These are phyloP conservation scores for Cymbopogon citratus DNA, from an alignment of 176 grass and related monocot genomes.

Conservation along the genomic window DNA sequence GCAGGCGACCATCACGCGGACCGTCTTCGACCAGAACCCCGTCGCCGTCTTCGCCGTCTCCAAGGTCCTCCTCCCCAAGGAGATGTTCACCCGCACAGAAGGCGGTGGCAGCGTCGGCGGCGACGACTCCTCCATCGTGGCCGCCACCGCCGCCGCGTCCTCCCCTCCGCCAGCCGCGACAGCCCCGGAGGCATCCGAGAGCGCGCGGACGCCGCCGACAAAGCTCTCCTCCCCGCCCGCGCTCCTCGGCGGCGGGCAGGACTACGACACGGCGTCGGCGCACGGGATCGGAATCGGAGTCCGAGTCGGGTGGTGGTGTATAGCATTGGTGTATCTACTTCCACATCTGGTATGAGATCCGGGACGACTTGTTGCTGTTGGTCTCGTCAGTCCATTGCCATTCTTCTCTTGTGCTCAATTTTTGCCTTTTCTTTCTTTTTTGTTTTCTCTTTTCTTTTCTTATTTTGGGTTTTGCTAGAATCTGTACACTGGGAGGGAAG, in stretches of 20 bases:
- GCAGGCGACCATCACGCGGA: conserved; percentile 79
- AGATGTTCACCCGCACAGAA: conserved; percentile 50
- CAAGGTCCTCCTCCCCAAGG: conserved; percentile 78
- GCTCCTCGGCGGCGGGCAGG: conserved; percentile 15
- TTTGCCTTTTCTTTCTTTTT: neutral
- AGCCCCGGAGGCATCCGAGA: conserved; percentile 18
- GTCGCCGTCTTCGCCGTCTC: conserved; percentile 88
- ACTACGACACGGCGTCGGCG: conserved; percentile 11
- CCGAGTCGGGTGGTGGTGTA: conserved; percentile 12
- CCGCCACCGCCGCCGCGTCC: neutral
- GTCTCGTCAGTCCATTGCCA: conserved; percentile 12
- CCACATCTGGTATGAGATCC: conserved; percentile 37
- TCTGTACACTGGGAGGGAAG: conserved; percentile 1
- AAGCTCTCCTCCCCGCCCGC: conserved; percentile 52
- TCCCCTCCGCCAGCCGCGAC: conserved; percentile 1
- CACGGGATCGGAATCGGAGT: neutral
- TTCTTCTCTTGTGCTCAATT: conserved; percentile 29
- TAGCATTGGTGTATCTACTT: conserved; percentile 43
- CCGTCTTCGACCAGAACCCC: conserved; percentile 87
- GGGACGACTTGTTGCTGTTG: neutral
- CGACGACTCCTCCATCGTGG: neutral
- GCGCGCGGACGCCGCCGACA: conserved; percentile 35
- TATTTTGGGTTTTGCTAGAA: conserved; percentile 10
- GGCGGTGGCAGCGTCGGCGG: neutral
- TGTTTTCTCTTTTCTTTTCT: neutral